phyloP scores from a whole-genome alignment of 202 grass and related monocot species.

The Carex arenaria region DNA sequence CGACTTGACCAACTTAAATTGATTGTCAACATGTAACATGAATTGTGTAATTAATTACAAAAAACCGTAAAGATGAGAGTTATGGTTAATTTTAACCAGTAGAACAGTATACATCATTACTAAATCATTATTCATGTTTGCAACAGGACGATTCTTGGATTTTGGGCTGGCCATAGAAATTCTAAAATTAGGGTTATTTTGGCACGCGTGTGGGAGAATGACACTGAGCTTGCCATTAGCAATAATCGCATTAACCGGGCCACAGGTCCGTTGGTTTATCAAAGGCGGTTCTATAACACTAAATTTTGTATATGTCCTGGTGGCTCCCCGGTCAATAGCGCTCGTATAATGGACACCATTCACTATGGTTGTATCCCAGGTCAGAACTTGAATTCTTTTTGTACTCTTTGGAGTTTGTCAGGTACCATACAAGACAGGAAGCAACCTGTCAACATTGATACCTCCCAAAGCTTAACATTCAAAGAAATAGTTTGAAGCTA shows the following conservation, averaged over 20 bases:
- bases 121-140: conserved; percentile 23
- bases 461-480: background rate
- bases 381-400: conserved; percentile 6
- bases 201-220: conserved; percentile 84
- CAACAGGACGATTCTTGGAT: conserved; percentile 78
- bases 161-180: conserved; percentile 96
- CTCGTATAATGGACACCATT: conserved; percentile 90
- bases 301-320: conserved; percentile 99
- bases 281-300: conserved; percentile 82
- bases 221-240: conserved; percentile 89
- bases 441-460: background rate
- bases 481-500: background rate
- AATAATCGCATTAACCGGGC: conserved; percentile 93
- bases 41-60: background rate
- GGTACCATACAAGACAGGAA: conserved; percentile 26
- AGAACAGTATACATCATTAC: background rate
- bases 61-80: background rate
- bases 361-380: conserved; percentile 97
- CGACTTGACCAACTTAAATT: background rate
- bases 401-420: conserved; percentile 14
- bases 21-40: background rate
- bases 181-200: conserved; percentile 97
- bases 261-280: conserved; percentile 82
- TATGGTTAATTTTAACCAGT: background rate
- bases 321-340: conserved; percentile 98